Conservation (phyloP, 345 rosid species). For the Lepidium aucheri region DNA sequence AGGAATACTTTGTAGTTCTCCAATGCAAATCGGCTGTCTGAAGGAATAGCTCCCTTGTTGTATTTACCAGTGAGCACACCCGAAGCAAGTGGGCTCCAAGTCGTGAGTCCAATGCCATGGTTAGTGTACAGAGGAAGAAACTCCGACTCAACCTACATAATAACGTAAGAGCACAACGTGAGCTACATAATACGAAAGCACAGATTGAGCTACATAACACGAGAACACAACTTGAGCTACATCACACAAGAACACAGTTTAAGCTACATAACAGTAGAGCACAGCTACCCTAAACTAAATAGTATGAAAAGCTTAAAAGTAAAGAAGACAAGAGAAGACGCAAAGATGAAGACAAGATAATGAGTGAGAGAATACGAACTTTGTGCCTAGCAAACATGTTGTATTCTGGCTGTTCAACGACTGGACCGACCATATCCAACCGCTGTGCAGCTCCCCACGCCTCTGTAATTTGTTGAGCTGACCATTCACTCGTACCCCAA, state of each 20-base stretch:
- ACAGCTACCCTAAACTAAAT: neutral
- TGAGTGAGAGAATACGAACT: constrained; percentile 25
- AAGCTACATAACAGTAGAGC: neutral
- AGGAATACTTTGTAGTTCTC: constrained; percentile 76
- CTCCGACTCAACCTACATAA: constrained; percentile 79
- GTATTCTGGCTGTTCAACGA: constrained; percentile 98
- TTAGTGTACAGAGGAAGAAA: constrained; percentile 73
- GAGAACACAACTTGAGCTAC: neutral
- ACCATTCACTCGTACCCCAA: constrained; percentile 99
- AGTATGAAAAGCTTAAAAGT: too few relatives aligned
- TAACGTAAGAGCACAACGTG: neutral
- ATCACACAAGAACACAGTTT: neutral
- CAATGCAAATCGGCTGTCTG: constrained; percentile 89
- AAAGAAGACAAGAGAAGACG: neutral
- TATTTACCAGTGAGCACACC: constrained; percentile 98
- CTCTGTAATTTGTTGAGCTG: constrained; percentile 94
- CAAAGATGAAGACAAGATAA: neutral
- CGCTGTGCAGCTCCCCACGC: constrained; percentile 91
- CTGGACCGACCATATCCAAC: constrained; percentile 84
- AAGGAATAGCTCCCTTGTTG: constrained; percentile 74
- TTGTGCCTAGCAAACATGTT: constrained; percentile 86
- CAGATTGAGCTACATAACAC: too few relatives aligned
- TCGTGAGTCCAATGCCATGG: constrained; percentile 89
- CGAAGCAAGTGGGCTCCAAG: constrained; percentile 98
- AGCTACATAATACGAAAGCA: neutral